phyloP scores from a whole-genome alignment of 78 protist species.

The Cavenderia fasciculata region DNA sequence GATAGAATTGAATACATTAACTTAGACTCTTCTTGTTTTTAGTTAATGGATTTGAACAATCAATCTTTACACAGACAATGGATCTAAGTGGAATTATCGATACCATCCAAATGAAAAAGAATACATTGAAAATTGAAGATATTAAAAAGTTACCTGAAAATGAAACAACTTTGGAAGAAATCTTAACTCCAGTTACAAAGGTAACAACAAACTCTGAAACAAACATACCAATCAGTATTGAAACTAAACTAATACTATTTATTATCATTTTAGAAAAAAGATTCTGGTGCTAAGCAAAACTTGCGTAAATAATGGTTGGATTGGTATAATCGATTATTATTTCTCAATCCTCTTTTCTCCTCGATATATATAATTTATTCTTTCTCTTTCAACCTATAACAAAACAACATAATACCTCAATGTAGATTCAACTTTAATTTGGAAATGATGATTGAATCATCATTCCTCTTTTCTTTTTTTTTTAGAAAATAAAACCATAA shows the following conservation, averaged over 20 bases:
- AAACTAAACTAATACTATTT: no score
- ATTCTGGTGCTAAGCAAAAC: conserved; percentile 77
- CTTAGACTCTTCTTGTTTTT: neutral
- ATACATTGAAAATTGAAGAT: conserved; percentile 39
- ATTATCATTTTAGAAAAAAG: no score
- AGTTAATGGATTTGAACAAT: conserved; percentile 49
- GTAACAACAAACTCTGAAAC: no score
- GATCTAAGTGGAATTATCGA: conserved; percentile 17
- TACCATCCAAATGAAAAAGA: conserved; percentile 32
- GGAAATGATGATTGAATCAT: neutral
- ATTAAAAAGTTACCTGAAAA: neutral
- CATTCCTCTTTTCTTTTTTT: neutral
- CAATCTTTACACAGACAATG: conserved; percentile 24
- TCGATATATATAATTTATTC: no score
- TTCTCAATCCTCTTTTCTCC: no score
- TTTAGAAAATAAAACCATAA: neutral
- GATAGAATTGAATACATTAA: neutral
- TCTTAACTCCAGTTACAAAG: conserved; percentile 66
- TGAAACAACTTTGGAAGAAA: conserved; percentile 60
- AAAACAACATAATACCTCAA: no score
- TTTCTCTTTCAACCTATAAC: no score
- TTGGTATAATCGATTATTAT: no score
- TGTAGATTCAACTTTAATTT: no score
- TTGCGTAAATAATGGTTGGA: conserved; percentile 3
- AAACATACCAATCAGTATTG: no score